Base-by-base conservation (phyloP, 345 rosid species). In the Cardamine resedifolia region DNA sequence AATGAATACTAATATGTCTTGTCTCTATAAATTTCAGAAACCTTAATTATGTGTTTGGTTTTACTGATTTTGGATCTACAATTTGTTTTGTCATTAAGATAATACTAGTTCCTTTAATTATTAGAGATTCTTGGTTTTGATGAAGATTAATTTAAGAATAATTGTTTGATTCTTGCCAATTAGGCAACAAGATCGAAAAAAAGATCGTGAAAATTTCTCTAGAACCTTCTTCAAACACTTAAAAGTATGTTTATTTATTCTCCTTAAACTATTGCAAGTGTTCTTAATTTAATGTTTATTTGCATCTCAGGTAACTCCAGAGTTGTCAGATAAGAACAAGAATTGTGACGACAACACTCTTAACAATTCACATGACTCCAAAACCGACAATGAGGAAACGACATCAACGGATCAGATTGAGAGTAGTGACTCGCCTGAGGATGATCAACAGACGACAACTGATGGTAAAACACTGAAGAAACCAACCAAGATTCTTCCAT, bases 401-500 rank as follows among this genome's bases (percentile, higher is more conserved):
- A 64, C 83, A 8, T 82, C 77, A 63, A 64, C 39, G 16, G 77
- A 80, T 39, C 81, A 83, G 76, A 45, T 75, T 44, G 86, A 80
- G 63, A 84, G 48, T 45, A 64, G 61, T 6, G 84, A n/a, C n/a
- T n/a, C n/a, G n/a, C n/a, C n/a, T n/a, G n/a, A 36, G 2, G 28
- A 69, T 4, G 12, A 41, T 10, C 64, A 87, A 26, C 62, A 64
- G 60, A 36, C 85, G 10, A 36, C 86, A 77, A 39, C 43, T 23
- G 64, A 75, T 6, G 74, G 79, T 20, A 87, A 87, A 80, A 67
- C 83, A 44, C 81, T 86, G 78, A 92, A 90, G 87, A 93, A 90
- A 75, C 98, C 98, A 9, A 93, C 90, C 47, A 90, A 88, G 82
- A 88, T 93, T 47, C 66, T 93, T n/a, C 91, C 93, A 0, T 93